Evolutionary conservation across 768 basidiomycete genomes (phyloP), one percentile per base, ranked within the genome.

Genomic region (Kwoniella heveanensis): DNA sequence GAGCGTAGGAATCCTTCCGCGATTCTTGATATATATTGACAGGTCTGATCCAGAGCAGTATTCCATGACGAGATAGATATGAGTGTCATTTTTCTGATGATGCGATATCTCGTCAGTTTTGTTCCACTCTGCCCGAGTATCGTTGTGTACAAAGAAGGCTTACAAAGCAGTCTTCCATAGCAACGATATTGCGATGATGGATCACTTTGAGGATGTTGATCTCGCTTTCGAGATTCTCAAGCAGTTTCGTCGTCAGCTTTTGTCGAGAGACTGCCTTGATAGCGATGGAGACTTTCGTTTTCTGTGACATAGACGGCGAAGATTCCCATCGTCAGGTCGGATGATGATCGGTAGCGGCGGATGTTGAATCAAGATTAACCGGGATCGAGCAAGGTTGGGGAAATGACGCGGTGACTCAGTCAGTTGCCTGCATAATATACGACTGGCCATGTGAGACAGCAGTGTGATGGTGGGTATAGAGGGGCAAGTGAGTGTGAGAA

Each of bases 181-280:
- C 88, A 8, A 96, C 97, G 56, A 99, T 90, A 81, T 98, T 92
- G 47, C 90, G 84, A 80, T 99, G 93, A 4, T 88, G 90, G 54
- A 97, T 85, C 1, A 88, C 88, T 83, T 97, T 98, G 72, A 98
- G 86, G 67, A 99, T 97, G 66, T 92, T 88, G 62, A 98, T 97
- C 84, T 99, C 96, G 71, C 90, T 90, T 79, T 96, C 92, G n/a
- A 98, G 86, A 77, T 97, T 98, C 82, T 98, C 94, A 62, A 97
- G 87, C 19, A 97, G 85, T 81, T 97, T 99, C 15, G 90, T 83
- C 36, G 88, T 92, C 37, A 99, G 86, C 69, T 88, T 91, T 74
- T 89, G 87, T 55, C 89, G 87, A 63, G 90, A 88, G 58, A 99
- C 91, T 8, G 92, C 90, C 84, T 99, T 98, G 82, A 99, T 88